Base-by-base conservation (phyloP, 495 filamentous ascomycete species). In the Penicillium steckii region DNA sequence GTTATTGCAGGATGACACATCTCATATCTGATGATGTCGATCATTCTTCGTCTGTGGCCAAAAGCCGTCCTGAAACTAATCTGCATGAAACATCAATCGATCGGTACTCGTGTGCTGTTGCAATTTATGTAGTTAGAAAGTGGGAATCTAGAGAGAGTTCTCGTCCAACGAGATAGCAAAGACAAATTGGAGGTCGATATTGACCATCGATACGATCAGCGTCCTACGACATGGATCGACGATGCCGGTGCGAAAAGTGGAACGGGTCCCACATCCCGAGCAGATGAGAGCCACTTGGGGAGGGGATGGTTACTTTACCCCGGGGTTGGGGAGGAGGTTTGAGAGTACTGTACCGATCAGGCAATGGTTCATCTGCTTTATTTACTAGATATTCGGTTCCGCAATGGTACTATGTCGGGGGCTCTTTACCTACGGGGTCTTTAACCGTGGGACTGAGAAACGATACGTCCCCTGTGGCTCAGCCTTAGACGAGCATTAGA, bases 171-270 rank as follows among this genome's bases (percentile, higher is more conserved):
- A 23, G 35, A 8, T 19, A 37, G 33, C 15, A 15, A 19, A 21
- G n/a, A 9, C 18, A 10, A 35, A 44, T 44, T 29, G 22, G 42
- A 9, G 15, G n/a, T 22, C n/a, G 40, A 48, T 55, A 59, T 51
- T 52, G 59, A 55, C 59, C 38, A 48, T 52, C 29, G 48, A 51
- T 13, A 43, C 27, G 61, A 64, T 64, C 58, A 48, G 47, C 59
- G 12, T 2, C 19, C n/a, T 27, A 23, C 43, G 52, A 48, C 46
- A 62, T 49, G 40, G 59, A 53, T 55, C 51, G 53, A 40, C 46
- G 46, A 32, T n/a, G 19, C 38, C 38, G 38, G 38, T 41, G 38
- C 19, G 38, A 23, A 41, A 41, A 41, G 38, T 41, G 43, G 43
- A 45, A 10, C 23, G 4, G 24, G 43, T 21, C 18, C 8, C 12